Evolutionary conservation across 2,329 filamentous ascomycete species (phyloP), one percentile per base, ranked within the genome.

Genomic region (Lachnellula occidentalis): DNA sequence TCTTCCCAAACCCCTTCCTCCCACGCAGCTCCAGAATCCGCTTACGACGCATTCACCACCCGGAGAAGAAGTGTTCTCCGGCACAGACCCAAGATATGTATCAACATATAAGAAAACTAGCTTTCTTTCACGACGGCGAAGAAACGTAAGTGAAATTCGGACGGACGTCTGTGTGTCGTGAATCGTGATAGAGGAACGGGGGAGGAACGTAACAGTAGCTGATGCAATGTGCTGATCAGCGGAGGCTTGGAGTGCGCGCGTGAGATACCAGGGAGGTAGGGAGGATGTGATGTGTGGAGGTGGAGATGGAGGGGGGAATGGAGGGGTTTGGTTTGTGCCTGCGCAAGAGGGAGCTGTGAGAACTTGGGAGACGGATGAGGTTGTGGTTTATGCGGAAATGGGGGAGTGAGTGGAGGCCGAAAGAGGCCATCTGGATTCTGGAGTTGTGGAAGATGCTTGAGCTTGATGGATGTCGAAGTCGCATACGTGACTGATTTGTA

Each of bases 131-230:
- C 67, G 78, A 87, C 64, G 80, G 79, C 6, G 67, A 74, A 37
- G 90, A 95, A 65, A 83, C 88, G 0, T 95, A 92, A 70, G 76
- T 95, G 59, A 95, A 92, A 72, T 72, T 96, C 1, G 90, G 90
- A 5, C 81, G 90, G 1, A 24, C 8, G 27, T 8, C 75, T 96
- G 27, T 88, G 90, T 0, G 85, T 94, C 0, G 62, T 88, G n/a
- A n/a, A n/a, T n/a, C n/a, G n/a, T 14, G 8, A n/a, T 75, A 80
- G 24, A 89, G 83, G 67, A 81, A 90, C 31, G 82, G 85, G 1
- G 76, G 78, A 57, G 81, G 82, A 11, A 3, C 11, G 74, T 95
- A 34, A 84, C 82, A 11, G 74, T 95, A 34, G 85, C 82, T 31
- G 27, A 2, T 24, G 22, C 0, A 77, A 77, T 49, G 72, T 84